Conservation (phyloP, 495 filamentous ascomycete genomes). For the Bacidia gigantensis region DNA sequence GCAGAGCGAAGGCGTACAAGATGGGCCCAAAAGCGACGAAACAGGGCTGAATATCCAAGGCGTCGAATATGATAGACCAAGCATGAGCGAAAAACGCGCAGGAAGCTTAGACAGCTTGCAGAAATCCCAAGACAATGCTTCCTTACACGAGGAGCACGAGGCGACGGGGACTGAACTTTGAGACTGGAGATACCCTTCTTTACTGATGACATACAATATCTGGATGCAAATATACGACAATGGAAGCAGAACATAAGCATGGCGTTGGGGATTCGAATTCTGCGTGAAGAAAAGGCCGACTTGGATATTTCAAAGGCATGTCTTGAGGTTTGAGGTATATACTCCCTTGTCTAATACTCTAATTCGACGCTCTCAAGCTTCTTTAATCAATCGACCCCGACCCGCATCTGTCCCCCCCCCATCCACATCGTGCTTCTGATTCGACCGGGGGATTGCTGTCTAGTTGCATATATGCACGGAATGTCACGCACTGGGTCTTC, state of each 20-base stretch:
- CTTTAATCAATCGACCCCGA: background rate
- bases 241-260: background rate
- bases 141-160: background rate
- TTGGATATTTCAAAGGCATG: background rate
- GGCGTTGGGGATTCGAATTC: background rate
- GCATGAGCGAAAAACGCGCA: conserved; percentile 9
- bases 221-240: background rate
- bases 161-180: background rate
- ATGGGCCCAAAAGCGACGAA: conserved; percentile 16
- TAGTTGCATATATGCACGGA: no score
- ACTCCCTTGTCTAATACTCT: background rate
- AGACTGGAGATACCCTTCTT: background rate
- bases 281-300: background rate
- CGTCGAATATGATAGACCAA: conserved; percentile 12
- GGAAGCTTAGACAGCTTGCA: conserved; percentile 11
- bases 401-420: background rate
- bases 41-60: conserved; percentile 21
- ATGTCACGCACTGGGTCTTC: no score
- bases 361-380: background rate
- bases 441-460: no score
- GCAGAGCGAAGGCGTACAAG: conserved; percentile 25
- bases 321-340: background rate
- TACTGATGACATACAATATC: background rate
- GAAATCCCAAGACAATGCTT: background rate
- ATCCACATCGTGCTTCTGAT: no score